Base-by-base conservation (phyloP, 371 early-diverging fungal species). In the Blakeslea trispora region DNA sequence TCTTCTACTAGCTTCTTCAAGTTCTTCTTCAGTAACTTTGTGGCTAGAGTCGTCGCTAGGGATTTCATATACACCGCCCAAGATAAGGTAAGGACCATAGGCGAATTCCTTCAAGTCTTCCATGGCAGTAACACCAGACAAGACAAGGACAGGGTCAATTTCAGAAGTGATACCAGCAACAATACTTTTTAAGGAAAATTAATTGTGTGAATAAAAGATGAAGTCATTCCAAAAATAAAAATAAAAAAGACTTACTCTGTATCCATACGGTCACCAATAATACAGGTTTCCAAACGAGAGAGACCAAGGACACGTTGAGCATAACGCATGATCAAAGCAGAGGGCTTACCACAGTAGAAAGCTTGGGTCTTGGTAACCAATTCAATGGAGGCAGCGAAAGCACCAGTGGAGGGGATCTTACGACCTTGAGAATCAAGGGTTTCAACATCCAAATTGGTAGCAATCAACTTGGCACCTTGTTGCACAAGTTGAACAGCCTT, bases 251-350 rank as follows among this genome's bases (percentile, higher is more conserved):
- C 53, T 54, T 54, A 60, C 61, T 87, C 87, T 23, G 84, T 85
- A 60, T 87, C 84, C 83, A 87, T 84, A 45, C 87, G 79, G 52
- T 87, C 85, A 61, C 87, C 87, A 59, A 87, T 79, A 41, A 87
- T 84, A 66, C 85, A 84, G 2, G 84, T 84, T 23, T 84, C 83
- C 31, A 74, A 59, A 59, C 83, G 79, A 53, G 56, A 61, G 37
- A 78, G 60, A 15, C 82, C 84, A 31, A 86, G 70, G 1, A 75
- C 80, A 51, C 73, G 68, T 57, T 79, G 79, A 19, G 84, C 87
- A 63, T 79, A 85, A 53, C 82, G 72, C 84, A 84, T 82, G 69
- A 87, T 84, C 67, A 87, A 68, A 35, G 76, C 73, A 32, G 72
- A 75, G 18, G 87, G 87, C 62, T 87, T 87, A 47, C 87, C 87